Conservation (phyloP, 116 monocot species). For the Posidonia oceanica region DNA sequence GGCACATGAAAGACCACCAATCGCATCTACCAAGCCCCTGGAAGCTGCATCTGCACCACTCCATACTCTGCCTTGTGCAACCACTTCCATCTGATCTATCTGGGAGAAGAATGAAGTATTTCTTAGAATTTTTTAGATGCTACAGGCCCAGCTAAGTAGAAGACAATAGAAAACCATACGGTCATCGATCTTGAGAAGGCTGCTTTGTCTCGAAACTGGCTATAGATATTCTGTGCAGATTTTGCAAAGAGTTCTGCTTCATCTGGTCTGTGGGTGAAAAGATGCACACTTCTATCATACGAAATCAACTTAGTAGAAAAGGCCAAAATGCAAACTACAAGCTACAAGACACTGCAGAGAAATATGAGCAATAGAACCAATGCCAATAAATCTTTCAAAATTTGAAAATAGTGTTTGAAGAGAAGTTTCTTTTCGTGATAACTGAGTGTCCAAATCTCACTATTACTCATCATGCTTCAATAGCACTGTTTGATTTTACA, state of each 20-base stretch:
- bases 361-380: too few relatives aligned
- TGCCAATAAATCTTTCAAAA: too few relatives aligned
- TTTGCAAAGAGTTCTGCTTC: constrained; percentile 82
- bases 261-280: constrained; percentile 36
- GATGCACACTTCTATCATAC: too few relatives aligned
- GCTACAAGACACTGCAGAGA: too few relatives aligned
- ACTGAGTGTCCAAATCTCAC: too few relatives aligned
- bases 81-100: constrained; percentile 84
- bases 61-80: constrained; percentile 97
- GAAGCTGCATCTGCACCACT: constrained; percentile 69
- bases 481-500: too few relatives aligned
- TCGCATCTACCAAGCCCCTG: constrained; percentile 71
- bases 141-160: not conserved
- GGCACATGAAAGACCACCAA: constrained; percentile 80
- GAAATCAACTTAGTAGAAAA: too few relatives aligned
- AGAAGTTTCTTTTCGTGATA: too few relatives aligned
- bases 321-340: too few relatives aligned
- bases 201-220: constrained; percentile 78
- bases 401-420: too few relatives aligned
- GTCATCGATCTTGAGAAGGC: constrained; percentile 85
- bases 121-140: not conserved
- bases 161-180: constrained; percentile 21
- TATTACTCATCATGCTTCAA: too few relatives aligned
- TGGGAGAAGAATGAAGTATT: constrained; percentile 12
- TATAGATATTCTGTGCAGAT: constrained; percentile 51